phyloP scores from a whole-genome alignment of 345 rosid species.

The Rubroshorea leprosula region DNA sequence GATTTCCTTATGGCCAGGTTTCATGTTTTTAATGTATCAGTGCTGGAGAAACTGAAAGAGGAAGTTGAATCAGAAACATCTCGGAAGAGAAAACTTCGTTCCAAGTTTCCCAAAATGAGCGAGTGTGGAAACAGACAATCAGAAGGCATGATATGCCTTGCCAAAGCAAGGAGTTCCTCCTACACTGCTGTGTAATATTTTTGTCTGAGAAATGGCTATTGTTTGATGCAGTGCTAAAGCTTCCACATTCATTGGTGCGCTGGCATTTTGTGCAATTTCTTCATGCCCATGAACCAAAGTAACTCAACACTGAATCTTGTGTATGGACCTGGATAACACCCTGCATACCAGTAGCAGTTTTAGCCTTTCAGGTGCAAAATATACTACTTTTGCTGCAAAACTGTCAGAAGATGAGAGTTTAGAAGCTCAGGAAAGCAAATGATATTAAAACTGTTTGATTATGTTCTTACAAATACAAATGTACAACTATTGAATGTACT shows the following conservation, averaged over 20 bases:
- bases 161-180: neutral
- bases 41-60: constrained; percentile 70
- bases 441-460: too few relatives aligned
- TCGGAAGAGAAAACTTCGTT: constrained; percentile 40
- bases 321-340: neutral
- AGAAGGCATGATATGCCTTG: constrained; percentile 12
- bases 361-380: too few relatives aligned
- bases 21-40: constrained; percentile 31
- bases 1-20: neutral
- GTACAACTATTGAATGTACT: too few relatives aligned
- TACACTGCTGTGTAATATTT: neutral
- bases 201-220: neutral
- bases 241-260: neutral
- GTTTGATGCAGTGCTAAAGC: too few relatives aligned
- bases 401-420: too few relatives aligned
- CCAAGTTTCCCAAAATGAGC: constrained; percentile 34
- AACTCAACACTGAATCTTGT: neutral
- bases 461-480: too few relatives aligned
- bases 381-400: neutral
- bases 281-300: neutral
- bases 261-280: neutral
- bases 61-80: constrained; percentile 60
- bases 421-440: too few relatives aligned
- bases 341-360: too few relatives aligned
- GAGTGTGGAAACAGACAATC: constrained; percentile 14